Conservation (phyloP, 306 rosid genomes). For the Rosa rugosa region DNA sequence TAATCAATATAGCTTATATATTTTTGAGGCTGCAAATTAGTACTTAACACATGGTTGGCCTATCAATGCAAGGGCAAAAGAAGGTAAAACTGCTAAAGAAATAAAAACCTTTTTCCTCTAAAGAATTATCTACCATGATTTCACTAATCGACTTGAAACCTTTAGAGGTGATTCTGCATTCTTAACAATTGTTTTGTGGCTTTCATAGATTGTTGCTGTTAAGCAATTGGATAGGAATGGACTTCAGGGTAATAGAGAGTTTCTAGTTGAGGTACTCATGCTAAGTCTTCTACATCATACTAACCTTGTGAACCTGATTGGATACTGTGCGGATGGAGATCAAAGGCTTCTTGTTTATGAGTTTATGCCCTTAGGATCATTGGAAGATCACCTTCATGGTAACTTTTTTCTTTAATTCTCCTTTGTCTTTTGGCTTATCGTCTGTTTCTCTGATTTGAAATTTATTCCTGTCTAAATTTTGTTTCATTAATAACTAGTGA, state of each 20-base stretch:
- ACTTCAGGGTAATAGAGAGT: conserved; percentile 92
- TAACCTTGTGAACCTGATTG: conserved; percentile 79
- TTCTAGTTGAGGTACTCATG: conserved; percentile 93
- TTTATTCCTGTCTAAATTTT: conserved; percentile 7
- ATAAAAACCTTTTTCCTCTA: neutral
- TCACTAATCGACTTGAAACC: neutral
- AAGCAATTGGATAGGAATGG: conserved; percentile 92
- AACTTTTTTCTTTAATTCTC: conserved; percentile 17
- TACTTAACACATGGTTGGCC: neutral
- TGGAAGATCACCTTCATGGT: conserved; percentile 94
- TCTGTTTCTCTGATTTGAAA: conserved; percentile 10
- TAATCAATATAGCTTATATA: neutral
- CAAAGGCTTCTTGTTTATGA: conserved; percentile 95
- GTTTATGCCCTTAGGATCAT: conserved; percentile 75
- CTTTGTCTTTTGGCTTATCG: neutral
- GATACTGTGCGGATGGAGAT: conserved; percentile 93
- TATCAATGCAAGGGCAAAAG: neutral
- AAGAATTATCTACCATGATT: neutral
- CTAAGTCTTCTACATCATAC: conserved; percentile 90
- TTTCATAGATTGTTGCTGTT: conserved; percentile 77
- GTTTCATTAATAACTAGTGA: conserved; percentile 12
- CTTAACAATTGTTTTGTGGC: conserved; percentile 22
- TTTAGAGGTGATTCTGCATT: neutral
- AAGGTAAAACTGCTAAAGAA: neutral
- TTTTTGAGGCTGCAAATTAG: neutral